Evolutionary conservation across 148 eudicot genomes (phyloP), one percentile per base, ranked within the genome.

Genomic region (Silene uniflora): DNA sequence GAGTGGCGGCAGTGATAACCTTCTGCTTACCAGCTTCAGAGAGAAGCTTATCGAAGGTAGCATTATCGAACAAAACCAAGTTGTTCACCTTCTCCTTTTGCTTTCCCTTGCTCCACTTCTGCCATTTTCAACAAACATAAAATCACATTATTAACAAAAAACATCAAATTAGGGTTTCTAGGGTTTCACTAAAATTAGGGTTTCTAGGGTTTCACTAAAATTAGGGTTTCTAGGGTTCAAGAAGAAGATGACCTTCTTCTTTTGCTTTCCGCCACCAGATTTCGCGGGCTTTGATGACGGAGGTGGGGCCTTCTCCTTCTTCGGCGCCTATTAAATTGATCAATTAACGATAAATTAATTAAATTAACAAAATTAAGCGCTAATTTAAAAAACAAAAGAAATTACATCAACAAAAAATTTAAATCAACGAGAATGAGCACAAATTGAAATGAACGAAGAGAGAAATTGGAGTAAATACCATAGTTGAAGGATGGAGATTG

Each of bases 51-150:
- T 83, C 85, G 54, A 69, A 80, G 6, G 83, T 77, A 10, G 77
- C 67, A 27, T 75, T 65, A 35, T 79, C 82, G 69, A 83, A 80
- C 67, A 83, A 78, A 5, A 83, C 81, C 79, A 80, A 63, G 60
- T 78, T 77, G 79, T 84, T 84, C 58, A 84, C 83, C 73, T 85
- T 77, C 81, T 83, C 83, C 83, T 80, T 84, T 78, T 83, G 85
- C 75, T 83, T 83, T 58, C 83, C 83, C 35, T 84, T 84, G 77
- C 84, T 84, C 86, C 86, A 84, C 59, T 84, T 77, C 84, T 80
- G 73, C 25, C 25, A 54, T 24, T n/a, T 11, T 16, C 8, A 42
- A 54, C 13, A 16, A 24, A 68, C 32, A 8, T 11, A 75, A 74
- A 17, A 11, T 3, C 14, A 49, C 29, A 17, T 23, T 8, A 11